A percentile compares a stretch with the other conserved stretches of the same genome.
Conservation (phyloP, 768 basidiomycete species). For the Leccinum sublutescens region DNA sequence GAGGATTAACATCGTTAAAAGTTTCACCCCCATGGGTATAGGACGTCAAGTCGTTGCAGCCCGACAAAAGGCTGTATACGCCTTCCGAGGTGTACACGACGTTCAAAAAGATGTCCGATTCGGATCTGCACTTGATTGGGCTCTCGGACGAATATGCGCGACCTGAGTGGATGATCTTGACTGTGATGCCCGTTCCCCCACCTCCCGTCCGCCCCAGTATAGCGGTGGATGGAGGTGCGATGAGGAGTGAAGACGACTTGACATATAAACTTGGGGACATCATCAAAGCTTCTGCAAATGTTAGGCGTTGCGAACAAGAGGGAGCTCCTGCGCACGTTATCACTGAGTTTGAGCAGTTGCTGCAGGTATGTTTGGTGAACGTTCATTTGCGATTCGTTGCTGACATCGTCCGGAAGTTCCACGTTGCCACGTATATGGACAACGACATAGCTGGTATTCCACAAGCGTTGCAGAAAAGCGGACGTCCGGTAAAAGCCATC, state of each 20-base stretch:
- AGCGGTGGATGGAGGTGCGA: conserved; percentile 92
- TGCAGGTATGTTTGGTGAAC: conserved; percentile 63
- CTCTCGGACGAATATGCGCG: conserved; percentile 94
- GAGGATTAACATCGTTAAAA: conserved; percentile 12
- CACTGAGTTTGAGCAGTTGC: conserved; percentile 91
- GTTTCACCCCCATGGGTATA: conserved; percentile 27
- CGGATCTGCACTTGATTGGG: conserved; percentile 85
- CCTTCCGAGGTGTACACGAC: conserved; percentile 89
- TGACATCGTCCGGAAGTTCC: conserved; percentile 58
- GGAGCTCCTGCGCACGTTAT: conserved; percentile 96
- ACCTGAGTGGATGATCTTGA: conserved; percentile 99
- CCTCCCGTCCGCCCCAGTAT: conserved; percentile 98
- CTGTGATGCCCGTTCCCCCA: conserved; percentile 95
- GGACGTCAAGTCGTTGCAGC: conserved; percentile 79
- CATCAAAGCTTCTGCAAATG: conserved; percentile 91
- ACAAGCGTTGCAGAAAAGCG: conserved; percentile 95
- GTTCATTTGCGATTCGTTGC: not conserved
- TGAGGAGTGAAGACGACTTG: conserved; percentile 97
- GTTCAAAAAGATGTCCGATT: conserved; percentile 93
- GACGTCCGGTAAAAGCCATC: conserved; percentile 96
- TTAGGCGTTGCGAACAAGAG: conserved; percentile 91
- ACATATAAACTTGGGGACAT: conserved; percentile 98
- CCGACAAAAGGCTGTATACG: conserved; percentile 78
- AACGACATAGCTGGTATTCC: conserved; percentile 99
- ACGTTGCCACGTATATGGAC: conserved; percentile 99